Percentiles rank a stretch among this genome's conserved stretches.
phyloP scores from a whole-genome alignment of 768 basidiomycete species.

The Multifurca ochricompacta region DNA sequence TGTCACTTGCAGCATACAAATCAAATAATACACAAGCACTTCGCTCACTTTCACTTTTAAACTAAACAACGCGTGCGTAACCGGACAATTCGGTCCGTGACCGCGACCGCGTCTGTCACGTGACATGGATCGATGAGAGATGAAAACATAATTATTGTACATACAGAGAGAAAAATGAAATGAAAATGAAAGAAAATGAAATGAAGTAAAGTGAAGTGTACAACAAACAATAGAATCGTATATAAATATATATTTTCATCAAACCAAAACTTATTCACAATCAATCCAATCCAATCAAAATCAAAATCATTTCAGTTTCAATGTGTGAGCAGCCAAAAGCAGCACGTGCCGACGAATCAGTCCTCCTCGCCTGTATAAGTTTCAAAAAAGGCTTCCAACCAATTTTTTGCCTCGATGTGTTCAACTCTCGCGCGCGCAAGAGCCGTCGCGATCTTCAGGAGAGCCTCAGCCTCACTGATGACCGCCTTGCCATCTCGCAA shows the following conservation, averaged over 20 bases:
- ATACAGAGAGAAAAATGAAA: too few species aligned
- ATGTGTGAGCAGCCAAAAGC: neutral
- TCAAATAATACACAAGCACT: too few species aligned
- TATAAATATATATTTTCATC: too few species aligned
- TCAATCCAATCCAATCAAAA: neutral
- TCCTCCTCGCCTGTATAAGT: neutral
- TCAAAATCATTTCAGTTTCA: too few species aligned
- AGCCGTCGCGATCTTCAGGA: conserved; percentile 11
- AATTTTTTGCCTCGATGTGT: conserved; percentile 10
- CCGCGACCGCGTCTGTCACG: conserved; percentile 19
- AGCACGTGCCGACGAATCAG: neutral
- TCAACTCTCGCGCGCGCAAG: conserved; percentile 12
- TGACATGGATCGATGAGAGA: neutral
- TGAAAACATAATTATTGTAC: too few species aligned
- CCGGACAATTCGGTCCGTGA: conserved; percentile 13
- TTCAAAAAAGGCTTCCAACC: conserved; percentile 9
- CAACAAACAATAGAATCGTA: too few species aligned
- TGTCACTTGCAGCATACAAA: neutral
- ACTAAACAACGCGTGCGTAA: conserved; percentile 12
- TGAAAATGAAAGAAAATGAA: neutral
- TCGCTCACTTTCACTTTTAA: too few species aligned
- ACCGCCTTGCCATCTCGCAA: neutral
- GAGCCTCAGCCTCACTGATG: conserved; percentile 3
- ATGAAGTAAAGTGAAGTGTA: neutral
- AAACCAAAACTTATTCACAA: neutral